phyloP scores from a whole-genome alignment of 352 stramenopile genomes.

The Halophytophthora batemanensis region DNA sequence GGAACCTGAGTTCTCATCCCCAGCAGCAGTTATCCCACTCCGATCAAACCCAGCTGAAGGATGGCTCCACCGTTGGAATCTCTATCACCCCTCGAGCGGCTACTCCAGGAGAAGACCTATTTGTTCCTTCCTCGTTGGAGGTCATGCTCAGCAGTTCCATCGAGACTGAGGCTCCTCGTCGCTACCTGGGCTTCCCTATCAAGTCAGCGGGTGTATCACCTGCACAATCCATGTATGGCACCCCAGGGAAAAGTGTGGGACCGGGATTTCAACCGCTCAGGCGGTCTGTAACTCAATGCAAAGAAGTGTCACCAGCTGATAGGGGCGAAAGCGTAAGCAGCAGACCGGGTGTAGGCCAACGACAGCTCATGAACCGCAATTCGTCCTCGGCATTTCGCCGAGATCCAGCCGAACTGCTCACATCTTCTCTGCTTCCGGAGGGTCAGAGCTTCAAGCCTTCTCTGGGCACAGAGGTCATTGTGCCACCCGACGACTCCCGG shows the following conservation, averaged over 20 bases:
- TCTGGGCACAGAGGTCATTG: slow-evolving; percentile 13
- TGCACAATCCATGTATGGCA: slow-evolving; percentile 13
- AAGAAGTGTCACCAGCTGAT: slow-evolving; percentile 15
- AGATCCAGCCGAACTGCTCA: slow-evolving; percentile 38
- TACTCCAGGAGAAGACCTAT: slow-evolving; percentile 9
- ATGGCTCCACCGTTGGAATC: slow-evolving; percentile 4
- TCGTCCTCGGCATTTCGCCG: slow-evolving; percentile 24
- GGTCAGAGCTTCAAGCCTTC: slow-evolving; percentile 22
- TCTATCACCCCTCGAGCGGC: slow-evolving; percentile 12
- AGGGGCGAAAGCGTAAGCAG: slow-evolving; percentile 7
- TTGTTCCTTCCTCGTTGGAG: slow-evolving; percentile 17
- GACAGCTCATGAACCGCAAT: slow-evolving; percentile 19
- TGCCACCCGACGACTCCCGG: slow-evolving; percentile 3
- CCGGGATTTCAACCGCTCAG: slow-evolving; percentile 26
- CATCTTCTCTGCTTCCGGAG: slow-evolving; percentile 9
- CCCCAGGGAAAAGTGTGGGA: slow-evolving; percentile 18
- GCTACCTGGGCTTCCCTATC: slow-evolving; percentile 1
- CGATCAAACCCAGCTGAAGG: slow-evolving; percentile 8
- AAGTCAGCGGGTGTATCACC: slow-evolving; percentile 6
- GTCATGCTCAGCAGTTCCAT: slow-evolving; percentile 19
- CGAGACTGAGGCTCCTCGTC: slow-evolving; percentile 14
- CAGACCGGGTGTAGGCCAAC: slow-evolving; percentile 13
- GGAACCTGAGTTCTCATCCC: slow-evolving; percentile 6
- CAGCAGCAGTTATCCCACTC: background rate
- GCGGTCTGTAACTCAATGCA: slow-evolving; percentile 29